phyloP scores from a whole-genome alignment of 2,329 filamentous ascomycete species.

The Chrysoporthe deuterocubensis region DNA sequence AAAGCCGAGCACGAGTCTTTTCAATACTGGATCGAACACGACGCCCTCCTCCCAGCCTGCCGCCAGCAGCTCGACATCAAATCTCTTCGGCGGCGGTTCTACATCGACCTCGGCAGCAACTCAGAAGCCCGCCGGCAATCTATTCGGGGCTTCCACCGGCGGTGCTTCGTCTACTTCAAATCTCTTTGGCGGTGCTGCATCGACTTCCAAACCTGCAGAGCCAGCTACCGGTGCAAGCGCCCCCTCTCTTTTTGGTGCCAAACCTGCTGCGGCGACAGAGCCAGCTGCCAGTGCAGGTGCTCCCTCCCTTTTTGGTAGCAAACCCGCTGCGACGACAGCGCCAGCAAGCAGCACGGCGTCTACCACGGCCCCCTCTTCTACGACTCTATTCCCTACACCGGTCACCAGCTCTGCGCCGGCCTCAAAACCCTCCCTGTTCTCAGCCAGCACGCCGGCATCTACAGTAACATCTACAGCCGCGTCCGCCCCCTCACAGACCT shows the following conservation, averaged over 20 bases:
- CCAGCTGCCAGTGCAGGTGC: conserved; percentile 32
- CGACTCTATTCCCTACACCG: conserved; percentile 25
- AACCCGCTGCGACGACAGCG: conserved; percentile 43
- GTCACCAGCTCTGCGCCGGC: conserved; percentile 28
- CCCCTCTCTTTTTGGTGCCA: conserved; percentile 44
- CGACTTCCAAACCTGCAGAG: conserved; percentile 35
- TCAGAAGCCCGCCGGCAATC: conserved; percentile 25
- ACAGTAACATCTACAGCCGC: conserved; percentile 24
- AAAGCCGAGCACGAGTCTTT: conserved; percentile 15
- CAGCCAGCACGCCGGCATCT: conserved; percentile 33
- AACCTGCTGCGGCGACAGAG: conserved; percentile 42
- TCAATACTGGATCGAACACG: conserved; percentile 12
- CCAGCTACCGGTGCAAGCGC: conserved; percentile 32
- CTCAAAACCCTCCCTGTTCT: conserved; percentile 36
- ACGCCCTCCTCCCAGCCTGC: conserved; percentile 27
- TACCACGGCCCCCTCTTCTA: conserved; percentile 29
- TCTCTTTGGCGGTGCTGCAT: conserved; percentile 25
- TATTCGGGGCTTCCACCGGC: conserved; percentile 14
- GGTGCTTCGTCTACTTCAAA: conserved; percentile 17
- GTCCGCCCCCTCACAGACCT: too few species aligned
- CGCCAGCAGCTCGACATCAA: conserved; percentile 18
- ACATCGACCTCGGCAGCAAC: conserved; percentile 29
- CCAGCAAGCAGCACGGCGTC: conserved; percentile 32
- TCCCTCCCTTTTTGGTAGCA: conserved; percentile 45
- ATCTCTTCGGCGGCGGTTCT: conserved; percentile 17